Conservation (phyloP, 257 asterid genomes). For the Fraxinus excelsior region DNA sequence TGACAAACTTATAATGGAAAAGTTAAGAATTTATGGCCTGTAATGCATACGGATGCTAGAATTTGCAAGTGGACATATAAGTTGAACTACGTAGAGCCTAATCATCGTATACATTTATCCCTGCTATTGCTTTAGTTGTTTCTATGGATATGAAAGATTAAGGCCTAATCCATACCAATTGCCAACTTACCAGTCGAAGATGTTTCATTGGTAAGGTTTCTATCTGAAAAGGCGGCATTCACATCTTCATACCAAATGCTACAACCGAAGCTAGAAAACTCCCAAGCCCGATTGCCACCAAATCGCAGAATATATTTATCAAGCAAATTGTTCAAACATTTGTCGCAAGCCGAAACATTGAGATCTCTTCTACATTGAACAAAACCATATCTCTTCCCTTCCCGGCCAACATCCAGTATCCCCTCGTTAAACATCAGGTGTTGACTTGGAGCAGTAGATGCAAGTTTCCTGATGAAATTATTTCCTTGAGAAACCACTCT, state of each 20-base stretch:
- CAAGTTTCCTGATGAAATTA: neutral
- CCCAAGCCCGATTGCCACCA: neutral
- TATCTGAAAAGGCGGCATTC: neutral
- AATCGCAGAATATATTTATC: neutral
- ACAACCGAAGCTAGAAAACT: neutral
- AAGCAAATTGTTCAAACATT: neutral
- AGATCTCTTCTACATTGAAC: neutral
- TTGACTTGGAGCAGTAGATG: neutral
- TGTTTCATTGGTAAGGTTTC: neutral
- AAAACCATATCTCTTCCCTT: neutral
- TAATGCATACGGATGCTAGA: neutral
- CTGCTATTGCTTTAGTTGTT: too few relatives aligned
- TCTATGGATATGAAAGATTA: neutral
- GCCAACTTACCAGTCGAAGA: neutral
- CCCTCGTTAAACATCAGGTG: neutral
- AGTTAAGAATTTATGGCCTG: too few relatives aligned
- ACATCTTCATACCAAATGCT: neutral
- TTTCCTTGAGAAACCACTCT: neutral
- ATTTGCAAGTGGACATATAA: neutral
- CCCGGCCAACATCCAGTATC: neutral
- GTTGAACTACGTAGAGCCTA: too few relatives aligned
- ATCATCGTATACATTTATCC: neutral
- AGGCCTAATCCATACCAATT: neutral
- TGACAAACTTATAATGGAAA: neutral
- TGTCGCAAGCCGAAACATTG: neutral